A percentile compares a stretch with the other conserved stretches of the same genome.
phyloP scores from a whole-genome alignment of 306 rosid species.

The Malus fusca region DNA sequence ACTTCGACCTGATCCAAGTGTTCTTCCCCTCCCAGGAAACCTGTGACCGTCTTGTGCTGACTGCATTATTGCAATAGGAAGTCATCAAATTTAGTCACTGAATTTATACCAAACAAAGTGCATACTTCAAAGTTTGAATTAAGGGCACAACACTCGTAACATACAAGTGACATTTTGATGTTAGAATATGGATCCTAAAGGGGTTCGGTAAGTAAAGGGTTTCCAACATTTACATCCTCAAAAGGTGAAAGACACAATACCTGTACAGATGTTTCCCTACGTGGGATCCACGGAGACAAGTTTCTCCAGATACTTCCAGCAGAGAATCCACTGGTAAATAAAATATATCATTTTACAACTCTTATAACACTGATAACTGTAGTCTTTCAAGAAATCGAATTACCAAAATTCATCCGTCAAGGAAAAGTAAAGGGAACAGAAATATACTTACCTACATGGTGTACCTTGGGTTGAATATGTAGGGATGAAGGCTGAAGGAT shows the following conservation, averaged over 20 bases:
- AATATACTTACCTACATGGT: constrained; percentile 41
- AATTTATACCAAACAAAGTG: background rate
- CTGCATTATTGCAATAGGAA: background rate
- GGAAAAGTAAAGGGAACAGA: background rate
- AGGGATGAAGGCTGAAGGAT: constrained; percentile 63
- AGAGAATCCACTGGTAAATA: constrained; percentile 58
- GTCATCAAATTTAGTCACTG: background rate
- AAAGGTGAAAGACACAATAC: constrained; percentile 22
- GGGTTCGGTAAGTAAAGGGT: background rate
- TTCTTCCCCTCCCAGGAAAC: constrained; percentile 87
- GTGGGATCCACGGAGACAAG: constrained; percentile 76
- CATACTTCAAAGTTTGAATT: background rate
- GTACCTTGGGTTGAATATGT: constrained; percentile 68
- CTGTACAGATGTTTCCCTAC: constrained; percentile 64
- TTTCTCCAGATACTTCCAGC: constrained; percentile 80
- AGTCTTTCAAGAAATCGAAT: background rate
- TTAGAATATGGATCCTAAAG: background rate
- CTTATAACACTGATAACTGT: background rate
- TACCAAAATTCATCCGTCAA: background rate
- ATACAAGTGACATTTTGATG: background rate
- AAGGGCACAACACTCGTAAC: background rate
- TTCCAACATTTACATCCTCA: background rate
- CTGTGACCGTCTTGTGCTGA: constrained; percentile 20
- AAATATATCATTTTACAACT: constrained; percentile 15
- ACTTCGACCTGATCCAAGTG: constrained; percentile 53